Conservation (phyloP, 805 yeast species). For the Hanseniaspora taiwanica region DNA sequence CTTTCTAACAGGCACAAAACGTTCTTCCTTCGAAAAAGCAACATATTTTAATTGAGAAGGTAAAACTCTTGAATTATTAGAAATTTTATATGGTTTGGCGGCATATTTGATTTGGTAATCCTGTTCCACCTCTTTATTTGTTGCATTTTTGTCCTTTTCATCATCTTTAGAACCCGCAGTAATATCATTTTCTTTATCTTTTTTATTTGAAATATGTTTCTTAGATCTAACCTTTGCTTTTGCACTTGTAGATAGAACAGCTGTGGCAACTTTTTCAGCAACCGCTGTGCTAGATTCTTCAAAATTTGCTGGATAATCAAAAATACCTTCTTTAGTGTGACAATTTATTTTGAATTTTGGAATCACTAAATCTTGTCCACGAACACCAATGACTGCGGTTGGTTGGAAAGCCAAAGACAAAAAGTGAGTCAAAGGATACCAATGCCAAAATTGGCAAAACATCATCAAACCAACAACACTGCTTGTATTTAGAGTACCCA, state of each 20-base stretch:
- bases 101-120: conserved; percentile 37
- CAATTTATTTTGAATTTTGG: conserved; percentile 76
- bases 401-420: conserved; percentile 85
- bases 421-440: conserved; percentile 96
- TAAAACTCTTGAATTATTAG: conserved; percentile 75
- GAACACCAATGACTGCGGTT: conserved; percentile 78
- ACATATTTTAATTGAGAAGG: conserved; percentile 81
- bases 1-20: conserved; percentile 75
- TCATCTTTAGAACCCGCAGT: conserved; percentile 26
- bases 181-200: conserved; percentile 36
- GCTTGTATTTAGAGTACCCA: conserved; percentile 79
- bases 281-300: conserved; percentile 71
- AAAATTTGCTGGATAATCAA: conserved; percentile 80
- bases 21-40: conserved; percentile 57
- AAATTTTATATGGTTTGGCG: conserved; percentile 53
- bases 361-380: conserved; percentile 61
- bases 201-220: conserved; percentile 39
- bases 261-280: conserved; percentile 82
- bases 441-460: conserved; percentile 92
- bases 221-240: conserved; percentile 86
- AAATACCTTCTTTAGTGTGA: conserved; percentile 64
- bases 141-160: conserved; percentile 11
- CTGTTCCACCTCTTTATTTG: conserved; percentile 18
- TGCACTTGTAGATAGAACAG: conserved; percentile 86
- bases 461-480: conserved; percentile 87